Conservation (phyloP, 2,329 filamentous ascomycete species). For the Raffaelea albimanens region DNA sequence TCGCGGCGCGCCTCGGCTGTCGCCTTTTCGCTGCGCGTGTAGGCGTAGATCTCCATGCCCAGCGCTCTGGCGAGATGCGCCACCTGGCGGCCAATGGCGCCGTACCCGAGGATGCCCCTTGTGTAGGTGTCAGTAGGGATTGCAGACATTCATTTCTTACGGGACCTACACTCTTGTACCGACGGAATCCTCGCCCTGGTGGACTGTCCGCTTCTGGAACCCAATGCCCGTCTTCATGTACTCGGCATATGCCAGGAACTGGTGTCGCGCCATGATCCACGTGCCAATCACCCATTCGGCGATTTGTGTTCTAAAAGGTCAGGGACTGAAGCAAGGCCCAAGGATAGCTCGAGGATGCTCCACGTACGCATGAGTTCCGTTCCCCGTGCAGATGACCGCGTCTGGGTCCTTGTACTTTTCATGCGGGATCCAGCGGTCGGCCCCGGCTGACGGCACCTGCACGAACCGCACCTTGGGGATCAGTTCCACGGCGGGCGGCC, state of each 20-base stretch:
- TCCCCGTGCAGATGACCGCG: constrained; percentile 29
- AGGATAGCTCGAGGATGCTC: too few relatives aligned
- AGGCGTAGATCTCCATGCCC: constrained; percentile 60
- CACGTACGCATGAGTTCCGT: constrained; percentile 32
- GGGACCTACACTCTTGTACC: constrained; percentile 23
- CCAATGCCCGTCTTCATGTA: constrained; percentile 11
- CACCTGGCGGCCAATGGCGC: constrained; percentile 33
- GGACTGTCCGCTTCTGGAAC: constrained; percentile 4
- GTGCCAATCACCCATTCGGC: constrained; percentile 22
- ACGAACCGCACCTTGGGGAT: constrained; percentile 30
- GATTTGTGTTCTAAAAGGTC: constrained; percentile 19
- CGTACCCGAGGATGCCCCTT: constrained; percentile 33
- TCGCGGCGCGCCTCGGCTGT: constrained; percentile 53
- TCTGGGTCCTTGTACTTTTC: constrained; percentile 22
- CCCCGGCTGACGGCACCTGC: constrained; percentile 34
- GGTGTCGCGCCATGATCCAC: constrained; percentile 18
- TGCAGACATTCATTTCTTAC: background rate
- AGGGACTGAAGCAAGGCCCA: background rate
- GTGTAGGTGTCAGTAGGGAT: background rate
- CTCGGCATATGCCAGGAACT: constrained; percentile 4
- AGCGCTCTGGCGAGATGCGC: constrained; percentile 43
- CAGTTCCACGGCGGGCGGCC: constrained; percentile 20
- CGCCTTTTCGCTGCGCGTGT: constrained; percentile 41
- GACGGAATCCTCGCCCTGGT: constrained; percentile 19
- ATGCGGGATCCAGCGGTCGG: constrained; percentile 29